Conservation (phyloP, 768 basidiomycete species). For the Exidia glandulosa region DNA sequence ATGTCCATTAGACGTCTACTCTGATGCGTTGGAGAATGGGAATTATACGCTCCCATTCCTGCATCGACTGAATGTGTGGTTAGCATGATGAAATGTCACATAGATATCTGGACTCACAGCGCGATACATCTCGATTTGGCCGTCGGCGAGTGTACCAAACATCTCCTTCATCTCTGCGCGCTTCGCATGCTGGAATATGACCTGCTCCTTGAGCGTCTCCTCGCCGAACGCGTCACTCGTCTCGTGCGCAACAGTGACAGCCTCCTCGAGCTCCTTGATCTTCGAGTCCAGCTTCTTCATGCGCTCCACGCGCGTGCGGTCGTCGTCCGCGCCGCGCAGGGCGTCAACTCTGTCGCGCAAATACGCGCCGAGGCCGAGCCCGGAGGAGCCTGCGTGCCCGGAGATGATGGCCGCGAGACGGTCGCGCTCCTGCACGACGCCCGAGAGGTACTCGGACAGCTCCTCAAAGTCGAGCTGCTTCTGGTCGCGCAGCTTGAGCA, state of each 20-base stretch:
- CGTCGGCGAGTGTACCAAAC: conserved; percentile 79
- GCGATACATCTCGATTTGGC: conserved; percentile 91
- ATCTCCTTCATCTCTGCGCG: conserved; percentile 97
- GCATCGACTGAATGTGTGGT: conserved; percentile 64
- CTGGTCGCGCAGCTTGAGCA: conserved; percentile 91
- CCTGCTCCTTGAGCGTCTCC: conserved; percentile 85
- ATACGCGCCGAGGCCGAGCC: conserved; percentile 79
- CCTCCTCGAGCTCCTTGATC: conserved; percentile 98
- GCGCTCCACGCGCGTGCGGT: conserved; percentile 83
- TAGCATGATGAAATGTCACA: background rate
- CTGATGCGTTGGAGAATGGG: conserved; percentile 88
- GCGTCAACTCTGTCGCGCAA: conserved; percentile 87
- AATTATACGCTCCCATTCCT: conserved; percentile 95
- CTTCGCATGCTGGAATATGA: conserved; percentile 81
- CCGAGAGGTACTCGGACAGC: conserved; percentile 85
- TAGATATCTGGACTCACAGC: conserved; percentile 35
- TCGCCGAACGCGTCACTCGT: conserved; percentile 95
- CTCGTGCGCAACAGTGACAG: conserved; percentile 88
- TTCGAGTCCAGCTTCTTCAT: conserved; percentile 86
- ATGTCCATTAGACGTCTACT: conserved; percentile 69
- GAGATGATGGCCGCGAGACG: conserved; percentile 79
- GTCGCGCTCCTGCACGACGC: conserved; percentile 88
- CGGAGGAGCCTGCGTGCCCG: conserved; percentile 78
- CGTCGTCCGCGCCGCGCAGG: conserved; percentile 86
- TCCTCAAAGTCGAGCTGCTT: conserved; percentile 99